Base-by-base conservation (phyloP, 371 early-diverging fungal species). In the Racocetra persica region DNA sequence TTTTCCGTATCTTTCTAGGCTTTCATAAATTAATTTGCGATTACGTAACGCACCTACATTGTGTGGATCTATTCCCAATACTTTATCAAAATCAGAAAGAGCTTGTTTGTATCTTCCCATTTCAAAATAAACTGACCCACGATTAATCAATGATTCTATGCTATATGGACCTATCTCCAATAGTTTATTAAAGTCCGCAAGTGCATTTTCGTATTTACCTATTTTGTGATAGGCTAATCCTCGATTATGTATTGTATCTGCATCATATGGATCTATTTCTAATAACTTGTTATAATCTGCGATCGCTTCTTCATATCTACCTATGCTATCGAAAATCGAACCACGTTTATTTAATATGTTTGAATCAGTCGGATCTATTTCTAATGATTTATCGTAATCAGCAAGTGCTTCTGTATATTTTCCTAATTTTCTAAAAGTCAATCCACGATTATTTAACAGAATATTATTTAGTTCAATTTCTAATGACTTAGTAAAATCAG, bases 401-500 rank as follows among this genome's bases (percentile, higher is more conserved):
- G 26, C 38, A 26, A 79, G n/a, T 4, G 79, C 79, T 18, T 79
- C 54, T 1, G 18, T 24, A 22, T 79, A 79, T 24, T 24, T 14
- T 36, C 66, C 79, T 18, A 76, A 14, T 20, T 20, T 18, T 41
- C 26, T 28, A 62, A 49, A 57, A 36, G 60, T 28, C 26, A 24
- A 41, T 5, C 76, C 76, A 60, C 76, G 76, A 54, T 67, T 49
- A 28, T 52, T 28, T 45, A 79, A 26, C 3, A 69, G 26, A 16
- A n/a, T 66, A 28, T 18, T 22, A 55, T 79, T 67, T 51, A 51
- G 13, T 49, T 79, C 69, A 18, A 69, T 67, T 28, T 67, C 69
- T 13, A 54, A n/a, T 54, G 13, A 18, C 16, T 49, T 67, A 41
- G 67, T 38, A 22, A 79, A 69, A 79, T 79, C 79, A 5, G 8